These are phyloP conservation scores for Ambrosia artemisiifolia DNA, from an alignment of 129 eudicot species.

Conservation along the genomic window DNA sequence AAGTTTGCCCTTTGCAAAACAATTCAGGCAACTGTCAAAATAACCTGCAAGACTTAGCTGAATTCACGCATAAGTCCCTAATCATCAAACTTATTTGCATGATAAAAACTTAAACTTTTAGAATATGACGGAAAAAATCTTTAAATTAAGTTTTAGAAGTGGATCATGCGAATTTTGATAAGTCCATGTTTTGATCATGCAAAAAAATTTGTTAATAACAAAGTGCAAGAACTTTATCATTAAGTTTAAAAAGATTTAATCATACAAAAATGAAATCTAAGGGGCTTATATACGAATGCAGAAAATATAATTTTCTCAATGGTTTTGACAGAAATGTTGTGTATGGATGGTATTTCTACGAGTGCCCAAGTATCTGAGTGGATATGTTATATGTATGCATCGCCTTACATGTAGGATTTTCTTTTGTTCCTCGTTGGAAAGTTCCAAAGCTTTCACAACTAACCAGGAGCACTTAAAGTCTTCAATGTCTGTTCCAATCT, in stretches of 20 bases:
- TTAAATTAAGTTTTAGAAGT: not conserved
- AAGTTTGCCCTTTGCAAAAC: not conserved
- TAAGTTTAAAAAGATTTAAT: not conserved
- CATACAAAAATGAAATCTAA: not conserved
- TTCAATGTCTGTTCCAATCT: constrained; percentile 89
- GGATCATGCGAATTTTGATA: not conserved
- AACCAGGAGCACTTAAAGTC: constrained; percentile 95
- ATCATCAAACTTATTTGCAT: not conserved
- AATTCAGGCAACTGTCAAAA: not conserved
- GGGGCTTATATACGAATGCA: not conserved
- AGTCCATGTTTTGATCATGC: not conserved
- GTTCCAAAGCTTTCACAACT: constrained; percentile 79
- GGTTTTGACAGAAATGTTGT: not conserved
- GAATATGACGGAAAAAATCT: not conserved
- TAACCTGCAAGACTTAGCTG: not conserved
- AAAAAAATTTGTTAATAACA: not conserved
- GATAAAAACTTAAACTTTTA: not conserved
- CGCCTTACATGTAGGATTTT: constrained; percentile 52
- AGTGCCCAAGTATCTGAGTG: not conserved
- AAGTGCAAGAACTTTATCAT: not conserved
- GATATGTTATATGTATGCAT: not conserved
- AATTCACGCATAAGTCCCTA: not conserved
- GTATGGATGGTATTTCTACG: constrained; percentile 1
- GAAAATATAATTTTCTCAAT: not conserved
- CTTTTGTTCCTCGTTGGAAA: constrained; percentile 69